Conservation (phyloP, 2,329 filamentous ascomycete genomes). For the Botryotinia convoluta region DNA sequence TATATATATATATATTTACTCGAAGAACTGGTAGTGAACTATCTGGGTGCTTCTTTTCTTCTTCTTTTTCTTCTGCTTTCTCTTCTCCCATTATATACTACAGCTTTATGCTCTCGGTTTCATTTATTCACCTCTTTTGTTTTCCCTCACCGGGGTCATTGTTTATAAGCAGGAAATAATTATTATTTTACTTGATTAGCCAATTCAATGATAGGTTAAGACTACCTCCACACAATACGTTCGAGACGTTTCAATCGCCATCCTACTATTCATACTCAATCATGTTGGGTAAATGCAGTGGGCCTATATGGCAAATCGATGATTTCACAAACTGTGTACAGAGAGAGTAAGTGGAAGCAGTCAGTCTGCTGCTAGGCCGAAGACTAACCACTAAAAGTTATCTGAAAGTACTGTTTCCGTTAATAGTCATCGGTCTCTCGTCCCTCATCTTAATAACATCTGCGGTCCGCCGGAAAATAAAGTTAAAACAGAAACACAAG, state of each 20-base stretch:
- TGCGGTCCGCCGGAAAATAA: conserved; percentile 51
- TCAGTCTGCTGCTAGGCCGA: too few species aligned
- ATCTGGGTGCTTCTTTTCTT: neutral
- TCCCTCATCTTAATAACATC: conserved; percentile 62
- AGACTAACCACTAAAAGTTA: conserved; percentile 52
- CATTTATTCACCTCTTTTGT: neutral
- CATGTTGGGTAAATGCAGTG: conserved; percentile 35
- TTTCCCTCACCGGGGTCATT: neutral
- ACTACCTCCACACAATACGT: neutral
- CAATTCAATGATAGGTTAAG: conserved; percentile 14
- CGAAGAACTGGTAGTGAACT: neutral
- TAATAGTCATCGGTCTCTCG: conserved; percentile 68
- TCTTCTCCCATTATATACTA: neutral
- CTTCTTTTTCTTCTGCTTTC: neutral
- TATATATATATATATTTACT: too few species aligned
- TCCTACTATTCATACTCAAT: neutral
- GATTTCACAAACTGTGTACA: conserved; percentile 64
- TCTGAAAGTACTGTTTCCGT: conserved; percentile 75
- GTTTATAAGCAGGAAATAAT: neutral
- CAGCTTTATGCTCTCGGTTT: neutral
- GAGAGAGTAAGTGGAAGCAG: conserved; percentile 59
- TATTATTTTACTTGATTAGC: neutral
- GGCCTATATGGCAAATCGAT: conserved; percentile 56
- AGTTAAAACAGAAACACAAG: conserved; percentile 50
- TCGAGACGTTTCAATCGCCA: neutral